phyloP scores from a whole-genome alignment of 192 early-diverging fungal genomes.

The Thamnidium elegans region DNA sequence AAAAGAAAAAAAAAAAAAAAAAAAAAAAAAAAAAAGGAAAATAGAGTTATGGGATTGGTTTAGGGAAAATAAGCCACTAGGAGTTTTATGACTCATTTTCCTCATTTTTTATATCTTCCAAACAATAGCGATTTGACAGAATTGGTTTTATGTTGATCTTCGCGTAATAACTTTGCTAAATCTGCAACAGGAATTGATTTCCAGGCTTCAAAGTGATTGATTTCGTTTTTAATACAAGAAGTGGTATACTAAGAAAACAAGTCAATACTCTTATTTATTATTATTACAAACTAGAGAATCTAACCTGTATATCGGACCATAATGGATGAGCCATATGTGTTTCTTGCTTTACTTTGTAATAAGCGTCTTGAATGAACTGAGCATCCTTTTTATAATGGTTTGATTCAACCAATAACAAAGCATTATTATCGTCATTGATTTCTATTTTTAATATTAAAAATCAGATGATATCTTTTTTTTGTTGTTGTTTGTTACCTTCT shows the following conservation, averaged over 20 bases:
- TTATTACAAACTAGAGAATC: too few species aligned
- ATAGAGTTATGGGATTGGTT: background rate
- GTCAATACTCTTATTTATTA: too few species aligned
- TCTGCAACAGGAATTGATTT: slow-evolving; percentile 7
- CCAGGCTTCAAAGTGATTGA: slow-evolving; percentile 14
- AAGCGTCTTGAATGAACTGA: slow-evolving; percentile 10
- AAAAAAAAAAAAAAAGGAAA: background rate
- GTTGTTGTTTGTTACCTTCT: background rate
- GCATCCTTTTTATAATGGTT: slow-evolving; percentile 8
- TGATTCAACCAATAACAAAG: background rate
- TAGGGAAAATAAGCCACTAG: background rate
- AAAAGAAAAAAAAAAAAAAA: background rate
- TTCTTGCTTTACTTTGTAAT: slow-evolving; percentile 9
- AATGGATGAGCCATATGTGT: background rate
- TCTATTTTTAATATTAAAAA: too few species aligned
- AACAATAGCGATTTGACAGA: slow-evolving; percentile 1
- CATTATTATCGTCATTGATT: background rate
- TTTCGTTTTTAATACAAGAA: background rate
- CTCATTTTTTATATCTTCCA: background rate
- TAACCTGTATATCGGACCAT: slow-evolving; percentile 13
- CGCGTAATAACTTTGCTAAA: background rate
- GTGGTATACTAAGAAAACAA: slow-evolving; percentile 4
- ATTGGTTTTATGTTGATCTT: slow-evolving; percentile 1
- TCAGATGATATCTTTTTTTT: background rate
- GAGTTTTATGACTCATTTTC: background rate